phyloP scores from a whole-genome alignment of 73 alveolate genomes.

The Paramecium sexaurelia region DNA sequence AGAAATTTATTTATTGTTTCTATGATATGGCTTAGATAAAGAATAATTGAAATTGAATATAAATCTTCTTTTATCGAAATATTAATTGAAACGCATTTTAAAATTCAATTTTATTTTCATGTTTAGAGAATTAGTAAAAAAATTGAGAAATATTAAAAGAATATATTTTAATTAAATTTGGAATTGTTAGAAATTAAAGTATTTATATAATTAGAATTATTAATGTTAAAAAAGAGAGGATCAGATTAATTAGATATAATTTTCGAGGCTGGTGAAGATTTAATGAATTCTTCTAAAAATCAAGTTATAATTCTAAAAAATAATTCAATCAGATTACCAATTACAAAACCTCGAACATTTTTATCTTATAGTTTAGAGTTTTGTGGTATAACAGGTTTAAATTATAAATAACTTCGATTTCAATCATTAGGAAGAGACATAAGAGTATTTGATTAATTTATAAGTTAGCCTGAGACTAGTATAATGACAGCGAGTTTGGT shows the following conservation, averaged over 20 bases:
- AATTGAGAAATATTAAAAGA: neutral
- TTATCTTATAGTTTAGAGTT: slow-evolving; percentile 64
- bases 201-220: neutral
- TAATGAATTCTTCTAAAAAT: slow-evolving; percentile 33
- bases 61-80: too few species aligned
- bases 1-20: too few species aligned
- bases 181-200: neutral
- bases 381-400: slow-evolving; percentile 69
- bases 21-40: too few species aligned
- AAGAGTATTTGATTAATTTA: neutral
- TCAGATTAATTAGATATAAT: slow-evolving; percentile 43
- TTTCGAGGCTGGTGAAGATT: slow-evolving; percentile 72
- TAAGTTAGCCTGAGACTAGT: slow-evolving; percentile 37
- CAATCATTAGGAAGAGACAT: slow-evolving; percentile 50
- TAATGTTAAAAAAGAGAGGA: slow-evolving; percentile 38
- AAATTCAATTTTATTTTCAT: too few species aligned
- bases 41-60: too few species aligned
- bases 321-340: slow-evolving; percentile 60
- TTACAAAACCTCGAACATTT: slow-evolving; percentile 60
- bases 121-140: neutral
- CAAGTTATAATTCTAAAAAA: slow-evolving; percentile 51
- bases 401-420: slow-evolving; percentile 48
- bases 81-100: too few species aligned
- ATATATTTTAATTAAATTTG: neutral
- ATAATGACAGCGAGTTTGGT: slow-evolving; percentile 63